These are phyloP conservation scores for Phaffia rhodozyma DNA, from an alignment of 1,284 basidiomycete species.

Conservation along the genomic window DNA sequence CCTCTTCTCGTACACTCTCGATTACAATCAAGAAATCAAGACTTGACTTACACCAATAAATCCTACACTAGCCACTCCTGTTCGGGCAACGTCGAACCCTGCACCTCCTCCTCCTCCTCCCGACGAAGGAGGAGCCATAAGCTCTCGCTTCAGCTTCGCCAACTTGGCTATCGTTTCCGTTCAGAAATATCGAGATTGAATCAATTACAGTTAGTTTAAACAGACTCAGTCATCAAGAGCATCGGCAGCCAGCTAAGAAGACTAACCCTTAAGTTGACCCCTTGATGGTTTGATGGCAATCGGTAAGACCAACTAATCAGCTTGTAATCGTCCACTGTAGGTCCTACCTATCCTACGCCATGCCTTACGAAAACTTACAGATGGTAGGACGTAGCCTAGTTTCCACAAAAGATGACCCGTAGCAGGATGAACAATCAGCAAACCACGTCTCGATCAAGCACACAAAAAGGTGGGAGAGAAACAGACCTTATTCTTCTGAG, in stretches of 20 bases:
- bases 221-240: neutral
- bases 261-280: no score
- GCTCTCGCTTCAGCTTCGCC: slow-evolving; percentile 88
- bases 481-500: slow-evolving; percentile 36
- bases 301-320: no score
- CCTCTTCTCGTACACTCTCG: neutral
- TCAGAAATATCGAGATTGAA: slow-evolving; percentile 12
- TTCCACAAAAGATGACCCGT: neutral
- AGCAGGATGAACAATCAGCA: slow-evolving; percentile 38
- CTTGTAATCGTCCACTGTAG: no score
- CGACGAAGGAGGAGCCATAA: slow-evolving; percentile 65
- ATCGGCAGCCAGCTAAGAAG: neutral
- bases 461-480: neutral
- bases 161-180: slow-evolving; percentile 86
- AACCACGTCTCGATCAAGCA: slow-evolving; percentile 5
- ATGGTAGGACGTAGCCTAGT: slow-evolving; percentile 17
- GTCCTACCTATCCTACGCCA: slow-evolving; percentile 39
- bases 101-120: slow-evolving; percentile 77
- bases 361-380: slow-evolving; percentile 33
- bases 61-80: slow-evolving; percentile 89
- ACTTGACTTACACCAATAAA: slow-evolving; percentile 52
- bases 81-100: slow-evolving; percentile 94
- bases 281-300: no score
- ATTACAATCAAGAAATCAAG: neutral
- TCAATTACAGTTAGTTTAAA: neutral